Evolutionary conservation across 495 filamentous ascomycete species (phyloP).

Genomic region (Podospora didyma): DNA sequence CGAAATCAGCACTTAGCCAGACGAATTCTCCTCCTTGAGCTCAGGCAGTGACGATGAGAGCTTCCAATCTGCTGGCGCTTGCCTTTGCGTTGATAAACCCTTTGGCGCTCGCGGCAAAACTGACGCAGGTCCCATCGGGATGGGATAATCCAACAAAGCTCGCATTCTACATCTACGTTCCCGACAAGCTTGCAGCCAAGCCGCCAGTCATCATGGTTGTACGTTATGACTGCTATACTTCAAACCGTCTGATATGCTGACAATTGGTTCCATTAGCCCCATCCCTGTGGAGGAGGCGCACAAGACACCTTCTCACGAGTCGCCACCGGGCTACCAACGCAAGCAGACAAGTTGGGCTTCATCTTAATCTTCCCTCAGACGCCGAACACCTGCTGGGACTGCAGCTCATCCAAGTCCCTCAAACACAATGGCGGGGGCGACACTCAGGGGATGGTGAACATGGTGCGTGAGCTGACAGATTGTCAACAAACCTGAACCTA

Average conservation of each 20-base stretch:
- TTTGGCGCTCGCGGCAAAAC: background rate
- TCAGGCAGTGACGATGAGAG: background rate
- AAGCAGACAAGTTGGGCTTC: slow-evolving; percentile 41
- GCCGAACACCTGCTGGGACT: slow-evolving; percentile 46
- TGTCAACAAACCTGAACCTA: background rate
- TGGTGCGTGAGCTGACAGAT: slow-evolving; percentile 23
- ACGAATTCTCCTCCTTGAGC: background rate
- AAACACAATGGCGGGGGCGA: slow-evolving; percentile 54
- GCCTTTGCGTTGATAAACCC: background rate
- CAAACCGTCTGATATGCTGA: slow-evolving; percentile 10
- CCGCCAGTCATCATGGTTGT: slow-evolving; percentile 45
- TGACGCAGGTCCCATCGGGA: slow-evolving; percentile 9
- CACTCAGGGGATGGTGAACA: slow-evolving; percentile 53
- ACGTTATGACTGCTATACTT: slow-evolving; percentile 36
- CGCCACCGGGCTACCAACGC: background rate
- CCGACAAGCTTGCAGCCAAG: slow-evolving; percentile 42
- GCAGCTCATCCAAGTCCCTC: slow-evolving; percentile 35
- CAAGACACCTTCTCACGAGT: slow-evolving; percentile 9
- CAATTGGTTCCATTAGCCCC: background rate
- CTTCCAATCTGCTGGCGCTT: background rate
- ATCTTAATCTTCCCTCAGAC: slow-evolving; percentile 43
- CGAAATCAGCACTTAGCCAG: background rate
- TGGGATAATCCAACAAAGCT: background rate
- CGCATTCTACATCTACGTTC: slow-evolving; percentile 40
- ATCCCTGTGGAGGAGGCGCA: slow-evolving; percentile 13